Evolutionary conservation across 768 basidiomycete genomes (phyloP).

Genomic region (Boletellus sp.): DNA sequence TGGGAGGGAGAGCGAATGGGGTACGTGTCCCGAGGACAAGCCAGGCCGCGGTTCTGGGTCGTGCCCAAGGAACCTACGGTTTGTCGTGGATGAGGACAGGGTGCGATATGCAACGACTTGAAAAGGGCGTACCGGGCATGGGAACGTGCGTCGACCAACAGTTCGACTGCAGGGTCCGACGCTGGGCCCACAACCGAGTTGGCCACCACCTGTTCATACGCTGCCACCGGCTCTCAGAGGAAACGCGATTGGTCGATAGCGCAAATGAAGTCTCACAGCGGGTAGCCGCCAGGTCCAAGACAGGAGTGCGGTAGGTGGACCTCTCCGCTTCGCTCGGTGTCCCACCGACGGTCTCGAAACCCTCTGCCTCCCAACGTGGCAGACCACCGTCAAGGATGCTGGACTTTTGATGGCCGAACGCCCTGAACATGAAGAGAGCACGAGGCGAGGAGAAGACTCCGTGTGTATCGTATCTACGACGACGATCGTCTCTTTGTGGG

Average conservation of each 20-base stretch:
- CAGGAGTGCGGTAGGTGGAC: constrained; percentile 50
- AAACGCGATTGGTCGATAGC: constrained; percentile 30
- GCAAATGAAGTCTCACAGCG: constrained; percentile 37
- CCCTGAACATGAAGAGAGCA: constrained; percentile 90
- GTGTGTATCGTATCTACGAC: constrained; percentile 75
- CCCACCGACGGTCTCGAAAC: constrained; percentile 45
- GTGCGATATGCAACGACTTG: not conserved
- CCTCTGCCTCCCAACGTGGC: constrained; percentile 73
- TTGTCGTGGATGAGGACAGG: constrained; percentile 7
- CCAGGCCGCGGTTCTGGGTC: constrained; percentile 89
- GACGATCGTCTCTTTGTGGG: constrained; percentile 9
- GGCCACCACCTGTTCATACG: constrained; percentile 73
- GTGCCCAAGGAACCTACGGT: constrained; percentile 66
- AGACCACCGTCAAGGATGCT: constrained; percentile 93
- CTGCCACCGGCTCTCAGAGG: constrained; percentile 37
- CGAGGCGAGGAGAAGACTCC: constrained; percentile 93
- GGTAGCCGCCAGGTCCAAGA: constrained; percentile 47
- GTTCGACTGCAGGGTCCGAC: constrained; percentile 45
- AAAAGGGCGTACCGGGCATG: constrained; percentile 58
- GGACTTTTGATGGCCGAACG: constrained; percentile 83
- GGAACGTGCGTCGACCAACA: constrained; percentile 87
- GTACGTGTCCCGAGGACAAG: constrained; percentile 90
- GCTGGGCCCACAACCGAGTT: constrained; percentile 56
- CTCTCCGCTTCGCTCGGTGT: constrained; percentile 23
- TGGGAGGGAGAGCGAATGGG: constrained; percentile 78